These are phyloP conservation scores for Vinca minor DNA, from an alignment of 257 asterid species.

Conservation along the genomic window DNA sequence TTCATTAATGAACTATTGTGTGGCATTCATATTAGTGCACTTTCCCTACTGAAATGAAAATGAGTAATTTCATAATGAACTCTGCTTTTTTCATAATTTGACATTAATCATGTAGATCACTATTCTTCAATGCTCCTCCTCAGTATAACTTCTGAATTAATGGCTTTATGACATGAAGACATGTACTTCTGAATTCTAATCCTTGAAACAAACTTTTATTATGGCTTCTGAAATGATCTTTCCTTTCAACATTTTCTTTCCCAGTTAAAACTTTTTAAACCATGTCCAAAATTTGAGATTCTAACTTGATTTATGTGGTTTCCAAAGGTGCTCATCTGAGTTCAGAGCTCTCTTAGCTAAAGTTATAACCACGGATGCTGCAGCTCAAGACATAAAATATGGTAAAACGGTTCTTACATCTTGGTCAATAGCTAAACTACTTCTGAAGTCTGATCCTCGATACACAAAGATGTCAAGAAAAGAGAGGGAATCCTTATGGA, in stretches of 20 bases:
- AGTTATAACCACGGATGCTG: constrained; percentile 52
- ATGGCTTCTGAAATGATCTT: neutral
- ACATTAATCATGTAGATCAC: neutral
- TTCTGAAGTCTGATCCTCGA: constrained; percentile 61
- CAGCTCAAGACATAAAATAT: constrained; percentile 52
- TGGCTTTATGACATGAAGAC: neutral
- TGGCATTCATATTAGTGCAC: neutral
- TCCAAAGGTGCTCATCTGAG: constrained; percentile 57
- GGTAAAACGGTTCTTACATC: constrained; percentile 69
- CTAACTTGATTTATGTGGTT: neutral
- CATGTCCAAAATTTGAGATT: too few species aligned
- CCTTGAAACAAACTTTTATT: neutral
- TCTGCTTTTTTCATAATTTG: too few species aligned
- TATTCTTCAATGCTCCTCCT: neutral
- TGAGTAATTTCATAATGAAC: neutral
- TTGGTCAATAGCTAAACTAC: constrained; percentile 84
- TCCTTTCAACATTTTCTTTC: neutral
- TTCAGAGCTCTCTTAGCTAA: constrained; percentile 56
- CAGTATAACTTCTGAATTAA: neutral
- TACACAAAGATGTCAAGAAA: constrained; percentile 79
- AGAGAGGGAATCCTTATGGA: constrained; percentile 83
- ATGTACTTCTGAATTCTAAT: too few species aligned
- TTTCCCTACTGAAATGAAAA: neutral
- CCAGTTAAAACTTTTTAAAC: neutral
- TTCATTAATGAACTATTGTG: neutral